phyloP scores from a whole-genome alignment of 1,284 basidiomycete genomes.

The Inonotus hispidus region DNA sequence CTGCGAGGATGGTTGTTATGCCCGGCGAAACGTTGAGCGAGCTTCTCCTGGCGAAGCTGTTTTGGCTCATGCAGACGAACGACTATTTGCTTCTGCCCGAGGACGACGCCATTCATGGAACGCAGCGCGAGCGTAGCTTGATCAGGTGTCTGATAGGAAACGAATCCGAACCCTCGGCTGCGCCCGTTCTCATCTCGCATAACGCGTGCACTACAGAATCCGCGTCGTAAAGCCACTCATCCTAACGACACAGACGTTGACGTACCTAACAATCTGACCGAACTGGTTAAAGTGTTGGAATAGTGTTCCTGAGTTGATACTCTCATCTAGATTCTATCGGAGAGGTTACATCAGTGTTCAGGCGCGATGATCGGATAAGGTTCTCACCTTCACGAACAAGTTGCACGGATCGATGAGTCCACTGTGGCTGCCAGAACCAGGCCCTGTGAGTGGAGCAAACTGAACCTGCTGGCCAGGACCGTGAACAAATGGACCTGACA shows the following conservation, averaged over 20 bases:
- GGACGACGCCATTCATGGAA: conserved; percentile 69
- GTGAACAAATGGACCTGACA: conserved; percentile 57
- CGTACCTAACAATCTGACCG: conserved; percentile 78
- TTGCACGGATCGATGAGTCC: conserved; percentile 90
- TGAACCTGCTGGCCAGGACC: conserved; percentile 89
- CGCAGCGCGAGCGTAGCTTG: conserved; percentile 74
- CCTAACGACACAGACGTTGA: neutral
- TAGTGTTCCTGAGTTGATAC: conserved; percentile 79
- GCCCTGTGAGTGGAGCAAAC: conserved; percentile 64
- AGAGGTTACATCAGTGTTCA: neutral
- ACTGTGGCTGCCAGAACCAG: conserved; percentile 73
- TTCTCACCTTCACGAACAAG: conserved; percentile 74
- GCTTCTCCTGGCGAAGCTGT: conserved; percentile 80
- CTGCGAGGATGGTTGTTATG: conserved; percentile 72
- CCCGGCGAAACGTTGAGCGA: conserved; percentile 68
- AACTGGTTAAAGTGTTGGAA: conserved; percentile 78
- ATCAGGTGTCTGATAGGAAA: conserved; percentile 79
- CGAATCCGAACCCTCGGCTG: conserved; percentile 93
- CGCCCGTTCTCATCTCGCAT: conserved; percentile 86
- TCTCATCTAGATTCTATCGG: conserved; percentile 73
- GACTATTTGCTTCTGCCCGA: conserved; percentile 74
- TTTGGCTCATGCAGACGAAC: conserved; percentile 89
- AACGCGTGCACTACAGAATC: conserved; percentile 68
- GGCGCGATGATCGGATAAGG: neutral
- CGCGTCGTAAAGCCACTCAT: conserved; percentile 14